Evolutionary conservation across 441 rosid genomes (phyloP), one percentile per base, ranked within the genome.

Genomic region (Daphne laureola): DNA sequence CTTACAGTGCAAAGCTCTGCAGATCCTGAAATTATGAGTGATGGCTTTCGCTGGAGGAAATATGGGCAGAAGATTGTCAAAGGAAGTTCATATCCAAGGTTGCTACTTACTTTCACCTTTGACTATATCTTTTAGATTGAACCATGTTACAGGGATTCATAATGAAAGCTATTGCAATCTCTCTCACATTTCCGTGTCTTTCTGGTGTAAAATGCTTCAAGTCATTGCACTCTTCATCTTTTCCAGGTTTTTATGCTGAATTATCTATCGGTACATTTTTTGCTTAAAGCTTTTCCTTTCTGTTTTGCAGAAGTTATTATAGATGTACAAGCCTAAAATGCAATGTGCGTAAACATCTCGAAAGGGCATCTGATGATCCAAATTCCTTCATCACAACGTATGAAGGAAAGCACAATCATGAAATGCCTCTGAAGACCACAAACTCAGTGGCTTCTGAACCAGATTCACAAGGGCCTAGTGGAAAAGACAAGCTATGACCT

Each of bases 11-110:
- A 75, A 27, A 66, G 68, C 23, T 76, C 89, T 7, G 71, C 73
- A 2, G 96, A 86, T 49, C 62, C 85, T 16, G 96, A 86, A 60
- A 73, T 76, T 38, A 65, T 78, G 21, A 87, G 87, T 15, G 98
- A 92, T 58, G 97, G 98, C 41, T 92, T 92, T 69, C 90, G 89
- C 45, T 92, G 98, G 98, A 83, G 98, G 69, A 92, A 92, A 57
- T 92, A 92, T n/a, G 98, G 98, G 58, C 97, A 89, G 69, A 92
- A 92, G 68, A 86, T 81, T 51, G 98, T 91, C 48, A 90, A 84
- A 70, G 96, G 96, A 65, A 91, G 86, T 63, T 78, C 86, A 14
- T 81, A 81, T 76, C 98, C 98, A 38, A 86, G 95, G 95, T 86
- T 50, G 40, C 63, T 49, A 52, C 52, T 54, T 18, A 4, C 12